Evolutionary conservation across 2,329 filamentous ascomycete species (phyloP).

Genomic region (Exserohilum rostratum): DNA sequence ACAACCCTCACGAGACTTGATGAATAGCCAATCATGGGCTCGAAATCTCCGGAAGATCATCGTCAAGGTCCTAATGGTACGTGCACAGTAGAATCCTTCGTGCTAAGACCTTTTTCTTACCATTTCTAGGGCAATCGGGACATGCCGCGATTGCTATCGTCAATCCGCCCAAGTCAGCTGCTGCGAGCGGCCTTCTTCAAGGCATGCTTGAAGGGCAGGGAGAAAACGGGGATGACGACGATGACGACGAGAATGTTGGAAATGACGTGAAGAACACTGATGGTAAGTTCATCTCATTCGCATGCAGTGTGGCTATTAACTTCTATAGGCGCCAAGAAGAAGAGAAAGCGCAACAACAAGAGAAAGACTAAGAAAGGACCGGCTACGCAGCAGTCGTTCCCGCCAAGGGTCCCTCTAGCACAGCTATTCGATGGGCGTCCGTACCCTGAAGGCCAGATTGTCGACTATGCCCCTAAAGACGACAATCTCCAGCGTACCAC

Average conservation of each 20-base stretch:
- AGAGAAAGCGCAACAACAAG: slow-evolving; percentile 72
- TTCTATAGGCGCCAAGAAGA: slow-evolving; percentile 69
- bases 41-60: slow-evolving; percentile 48
- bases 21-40: slow-evolving; percentile 40
- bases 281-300: slow-evolving; percentile 16
- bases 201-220: slow-evolving; percentile 51
- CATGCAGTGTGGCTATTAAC: slow-evolving; percentile 10
- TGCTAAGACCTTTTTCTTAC: slow-evolving; percentile 22
- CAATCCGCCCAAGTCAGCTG: slow-evolving; percentile 45
- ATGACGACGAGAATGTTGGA: slow-evolving; percentile 50
- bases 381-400: slow-evolving; percentile 67
- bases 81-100: neutral
- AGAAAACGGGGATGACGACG: slow-evolving; percentile 58
- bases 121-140: slow-evolving; percentile 32
- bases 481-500: slow-evolving; percentile 80
- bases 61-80: slow-evolving; percentile 42
- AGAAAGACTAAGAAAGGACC: slow-evolving; percentile 70
- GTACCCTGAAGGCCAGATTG: slow-evolving; percentile 78
- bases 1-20: slow-evolving; percentile 1
- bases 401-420: slow-evolving; percentile 73
- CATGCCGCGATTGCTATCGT: slow-evolving; percentile 28
- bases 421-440: slow-evolving; percentile 70
- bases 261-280: slow-evolving; percentile 35
- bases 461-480: slow-evolving; percentile 67
- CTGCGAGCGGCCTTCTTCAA: slow-evolving; percentile 44